Evolutionary conservation across 2,329 filamentous ascomycete species (phyloP).

Genomic region (Aureobasidium subglaciale): DNA sequence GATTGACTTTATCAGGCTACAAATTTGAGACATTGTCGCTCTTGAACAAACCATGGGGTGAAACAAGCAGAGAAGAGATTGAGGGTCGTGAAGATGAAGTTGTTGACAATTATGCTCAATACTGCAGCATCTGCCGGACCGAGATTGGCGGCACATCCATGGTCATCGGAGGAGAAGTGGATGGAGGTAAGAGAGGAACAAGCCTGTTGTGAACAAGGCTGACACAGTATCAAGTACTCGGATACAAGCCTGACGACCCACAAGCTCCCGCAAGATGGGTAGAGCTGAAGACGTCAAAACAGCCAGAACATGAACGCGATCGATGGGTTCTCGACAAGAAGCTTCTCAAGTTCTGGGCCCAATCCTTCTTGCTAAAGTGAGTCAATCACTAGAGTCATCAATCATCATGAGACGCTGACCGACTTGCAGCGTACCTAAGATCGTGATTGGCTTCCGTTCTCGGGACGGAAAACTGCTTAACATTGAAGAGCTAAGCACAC

Average conservation of each 20-base stretch:
- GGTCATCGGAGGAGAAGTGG: constrained; percentile 87
- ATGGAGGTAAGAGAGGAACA: constrained; percentile 61
- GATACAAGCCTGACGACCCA: constrained; percentile 62
- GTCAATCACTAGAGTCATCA: neutral
- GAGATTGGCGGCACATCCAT: constrained; percentile 70
- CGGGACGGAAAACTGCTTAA: constrained; percentile 63
- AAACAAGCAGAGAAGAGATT: constrained; percentile 67
- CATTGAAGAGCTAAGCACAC: constrained; percentile 73
- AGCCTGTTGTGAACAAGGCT: neutral
- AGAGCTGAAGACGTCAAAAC: constrained; percentile 77
- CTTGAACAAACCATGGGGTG: constrained; percentile 66
- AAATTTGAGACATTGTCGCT: constrained; percentile 89
- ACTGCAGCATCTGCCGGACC: constrained; percentile 88
- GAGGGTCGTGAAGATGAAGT: constrained; percentile 62
- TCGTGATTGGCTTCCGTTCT: constrained; percentile 82
- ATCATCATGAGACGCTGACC: neutral
- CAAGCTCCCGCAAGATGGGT: constrained; percentile 79
- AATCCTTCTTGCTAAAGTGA: constrained; percentile 76
- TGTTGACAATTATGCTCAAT: constrained; percentile 87
- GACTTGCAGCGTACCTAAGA: constrained; percentile 62
- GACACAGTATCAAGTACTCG: constrained; percentile 59
- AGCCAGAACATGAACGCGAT: constrained; percentile 53
- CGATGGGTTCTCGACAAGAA: constrained; percentile 77
- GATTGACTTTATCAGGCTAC: constrained; percentile 56
- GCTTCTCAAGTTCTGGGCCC: constrained; percentile 85